Percentiles rank a stretch among this genome's conserved stretches.
Conservation (phyloP, 768 basidiomycete species). For the Tephrocybe sp. region DNA sequence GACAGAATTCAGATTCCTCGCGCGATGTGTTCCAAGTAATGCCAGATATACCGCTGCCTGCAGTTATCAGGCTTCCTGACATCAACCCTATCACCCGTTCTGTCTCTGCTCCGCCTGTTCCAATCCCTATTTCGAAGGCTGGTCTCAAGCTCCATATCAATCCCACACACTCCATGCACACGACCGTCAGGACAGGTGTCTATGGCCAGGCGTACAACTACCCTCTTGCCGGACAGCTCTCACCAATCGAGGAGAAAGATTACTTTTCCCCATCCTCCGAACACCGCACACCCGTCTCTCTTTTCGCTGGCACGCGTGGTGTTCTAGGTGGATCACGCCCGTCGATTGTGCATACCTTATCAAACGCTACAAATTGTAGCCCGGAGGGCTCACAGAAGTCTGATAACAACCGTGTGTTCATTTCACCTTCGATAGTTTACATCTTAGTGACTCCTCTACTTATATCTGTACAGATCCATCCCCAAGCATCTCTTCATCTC, state of each 20-base stretch:
- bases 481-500: slow-evolving; percentile 37
- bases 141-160: slow-evolving; percentile 30
- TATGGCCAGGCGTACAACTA: slow-evolving; percentile 35
- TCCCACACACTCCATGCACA: slow-evolving; percentile 20
- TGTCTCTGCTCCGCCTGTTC: slow-evolving; percentile 19
- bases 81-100: slow-evolving; percentile 21
- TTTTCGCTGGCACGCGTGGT: slow-evolving; percentile 19
- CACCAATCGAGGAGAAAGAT: slow-evolving; percentile 66
- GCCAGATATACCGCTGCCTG: slow-evolving; percentile 17
- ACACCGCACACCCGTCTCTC: slow-evolving; percentile 29
- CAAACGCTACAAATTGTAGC: slow-evolving; percentile 23
- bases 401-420: slow-evolving; percentile 41
- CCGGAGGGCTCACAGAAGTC: slow-evolving; percentile 35
- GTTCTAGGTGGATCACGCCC: slow-evolving; percentile 11
- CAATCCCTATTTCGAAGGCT: slow-evolving; percentile 23
- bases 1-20: background rate
- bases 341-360: slow-evolving; percentile 18
- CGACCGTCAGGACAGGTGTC: slow-evolving; percentile 27
- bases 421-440: background rate
- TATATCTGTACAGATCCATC: slow-evolving; percentile 39
- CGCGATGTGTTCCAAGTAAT: background rate
- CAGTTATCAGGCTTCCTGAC: slow-evolving; percentile 19
- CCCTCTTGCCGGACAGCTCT: slow-evolving; percentile 48
- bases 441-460: background rate
- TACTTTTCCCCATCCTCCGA: slow-evolving; percentile 49